phyloP scores from a whole-genome alignment of 345 rosid genomes.

The Eucalyptus shirleyi region DNA sequence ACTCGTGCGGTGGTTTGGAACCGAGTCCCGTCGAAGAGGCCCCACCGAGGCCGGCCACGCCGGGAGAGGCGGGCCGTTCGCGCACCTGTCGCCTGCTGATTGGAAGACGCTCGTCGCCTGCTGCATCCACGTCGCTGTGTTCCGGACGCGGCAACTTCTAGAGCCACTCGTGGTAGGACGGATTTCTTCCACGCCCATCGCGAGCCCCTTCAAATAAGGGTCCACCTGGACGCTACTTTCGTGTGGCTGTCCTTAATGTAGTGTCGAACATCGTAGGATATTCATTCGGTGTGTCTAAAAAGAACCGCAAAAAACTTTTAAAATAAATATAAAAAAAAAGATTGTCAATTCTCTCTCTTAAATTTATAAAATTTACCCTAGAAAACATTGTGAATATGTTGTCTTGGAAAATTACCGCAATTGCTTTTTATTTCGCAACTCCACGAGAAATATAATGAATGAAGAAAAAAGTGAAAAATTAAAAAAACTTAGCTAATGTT shows the following conservation, averaged over 20 bases:
- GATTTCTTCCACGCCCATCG: background rate
- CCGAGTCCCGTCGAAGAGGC: background rate
- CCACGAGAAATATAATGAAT: background rate
- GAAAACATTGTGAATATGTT: background rate
- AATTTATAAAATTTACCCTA: background rate
- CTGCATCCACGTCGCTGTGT: background rate
- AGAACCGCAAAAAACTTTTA: background rate
- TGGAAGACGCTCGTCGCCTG: background rate
- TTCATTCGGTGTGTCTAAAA: background rate
- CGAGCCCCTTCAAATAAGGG: background rate
- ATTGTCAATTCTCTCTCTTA: background rate
- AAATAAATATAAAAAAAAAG: background rate
- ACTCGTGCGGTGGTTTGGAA: background rate
- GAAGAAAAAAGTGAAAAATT: background rate
- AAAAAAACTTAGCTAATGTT: background rate
- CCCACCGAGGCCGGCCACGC: background rate
- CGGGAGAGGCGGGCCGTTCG: background rate
- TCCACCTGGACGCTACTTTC: background rate
- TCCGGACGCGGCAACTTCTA: background rate
- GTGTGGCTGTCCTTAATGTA: background rate
- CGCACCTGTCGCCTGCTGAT: background rate
- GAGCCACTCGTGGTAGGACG: background rate
- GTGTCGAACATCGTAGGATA: background rate
- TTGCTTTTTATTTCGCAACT: background rate
- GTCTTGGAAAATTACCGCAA: fast-evolving